Evolutionary conservation across 2,329 filamentous ascomycete genomes (phyloP).

Genomic region (Ophidiomyces ophidiicola): DNA sequence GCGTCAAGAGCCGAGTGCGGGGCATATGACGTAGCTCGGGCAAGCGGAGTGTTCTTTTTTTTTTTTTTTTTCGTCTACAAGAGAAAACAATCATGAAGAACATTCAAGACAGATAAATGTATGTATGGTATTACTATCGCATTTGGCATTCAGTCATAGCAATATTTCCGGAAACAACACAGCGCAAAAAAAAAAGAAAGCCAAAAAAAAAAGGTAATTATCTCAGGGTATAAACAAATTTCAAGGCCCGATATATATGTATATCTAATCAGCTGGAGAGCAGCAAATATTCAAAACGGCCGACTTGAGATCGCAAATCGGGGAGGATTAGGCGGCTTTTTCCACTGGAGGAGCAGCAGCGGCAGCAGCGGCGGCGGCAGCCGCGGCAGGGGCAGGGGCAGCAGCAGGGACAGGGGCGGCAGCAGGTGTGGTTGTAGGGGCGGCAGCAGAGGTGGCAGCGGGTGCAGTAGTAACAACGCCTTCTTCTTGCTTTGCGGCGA

Average conservation of each 20-base stretch:
- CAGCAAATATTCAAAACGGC: background rate
- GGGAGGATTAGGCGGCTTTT: background rate
- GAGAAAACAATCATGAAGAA: too few relatives aligned
- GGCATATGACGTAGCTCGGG: too few relatives aligned
- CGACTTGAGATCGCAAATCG: background rate
- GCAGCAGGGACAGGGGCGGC: background rate
- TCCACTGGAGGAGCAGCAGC: background rate
- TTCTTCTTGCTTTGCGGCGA: slow-evolving; percentile 5
- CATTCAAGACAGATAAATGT: too few relatives aligned
- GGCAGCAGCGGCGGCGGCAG: background rate
- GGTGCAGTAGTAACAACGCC: background rate
- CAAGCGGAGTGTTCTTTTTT: too few relatives aligned
- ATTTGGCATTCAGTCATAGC: too few relatives aligned
- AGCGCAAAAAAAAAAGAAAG: background rate
- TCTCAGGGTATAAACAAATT: slow-evolving; percentile 1
- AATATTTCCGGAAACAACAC: background rate
- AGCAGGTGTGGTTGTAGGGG: background rate
- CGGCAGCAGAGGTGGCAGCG: background rate
- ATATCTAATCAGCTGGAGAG: too few relatives aligned
- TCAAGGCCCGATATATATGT: too few relatives aligned
- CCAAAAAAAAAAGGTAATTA: background rate
- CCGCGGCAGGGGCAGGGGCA: background rate
- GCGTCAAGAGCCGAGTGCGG: too few relatives aligned
- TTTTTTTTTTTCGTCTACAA: too few relatives aligned
- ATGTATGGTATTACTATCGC: too few relatives aligned